Conservation (phyloP, 768 basidiomycete genomes). For the Butyriboletus loyo region DNA sequence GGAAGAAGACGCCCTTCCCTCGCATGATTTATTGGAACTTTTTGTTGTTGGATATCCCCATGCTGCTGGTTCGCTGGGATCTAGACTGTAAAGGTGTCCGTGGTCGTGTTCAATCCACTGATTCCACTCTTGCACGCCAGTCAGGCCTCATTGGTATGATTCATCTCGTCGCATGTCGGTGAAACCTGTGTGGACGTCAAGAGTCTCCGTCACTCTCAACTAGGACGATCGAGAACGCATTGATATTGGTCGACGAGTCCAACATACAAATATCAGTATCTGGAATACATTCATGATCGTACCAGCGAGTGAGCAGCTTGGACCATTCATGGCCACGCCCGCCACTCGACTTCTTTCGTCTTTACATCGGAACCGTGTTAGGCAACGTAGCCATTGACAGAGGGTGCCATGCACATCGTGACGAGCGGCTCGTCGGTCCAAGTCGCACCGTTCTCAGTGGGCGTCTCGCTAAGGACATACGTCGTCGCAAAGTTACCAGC, state of each 20-base stretch:
- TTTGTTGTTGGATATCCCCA: too few species aligned
- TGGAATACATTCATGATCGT: not conserved
- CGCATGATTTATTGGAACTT: too few species aligned
- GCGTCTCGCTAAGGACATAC: constrained; percentile 12
- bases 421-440: constrained; percentile 9
- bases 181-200: too few species aligned
- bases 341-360: too few species aligned
- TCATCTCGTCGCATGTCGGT: too few species aligned
- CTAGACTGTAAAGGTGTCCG: too few species aligned
- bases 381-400: not conserved
- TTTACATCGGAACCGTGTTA: not conserved
- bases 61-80: too few species aligned
- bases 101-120: too few species aligned
- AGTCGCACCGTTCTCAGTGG: not conserved
- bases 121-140: too few species aligned
- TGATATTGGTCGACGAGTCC: not conserved
- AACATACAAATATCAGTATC: not conserved
- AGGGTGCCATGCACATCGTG: constrained; percentile 4
- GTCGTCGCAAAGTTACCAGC: constrained; percentile 7
- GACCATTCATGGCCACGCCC: too few species aligned
- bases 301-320: not conserved
- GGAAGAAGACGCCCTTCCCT: too few species aligned
- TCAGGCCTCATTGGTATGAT: too few species aligned
- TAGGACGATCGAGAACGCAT: not conserved
- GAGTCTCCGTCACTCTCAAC: not conserved